These are phyloP conservation scores for Orbilia javanica DNA, from an alignment of 2,329 filamentous ascomycete genomes.

Conservation along the genomic window DNA sequence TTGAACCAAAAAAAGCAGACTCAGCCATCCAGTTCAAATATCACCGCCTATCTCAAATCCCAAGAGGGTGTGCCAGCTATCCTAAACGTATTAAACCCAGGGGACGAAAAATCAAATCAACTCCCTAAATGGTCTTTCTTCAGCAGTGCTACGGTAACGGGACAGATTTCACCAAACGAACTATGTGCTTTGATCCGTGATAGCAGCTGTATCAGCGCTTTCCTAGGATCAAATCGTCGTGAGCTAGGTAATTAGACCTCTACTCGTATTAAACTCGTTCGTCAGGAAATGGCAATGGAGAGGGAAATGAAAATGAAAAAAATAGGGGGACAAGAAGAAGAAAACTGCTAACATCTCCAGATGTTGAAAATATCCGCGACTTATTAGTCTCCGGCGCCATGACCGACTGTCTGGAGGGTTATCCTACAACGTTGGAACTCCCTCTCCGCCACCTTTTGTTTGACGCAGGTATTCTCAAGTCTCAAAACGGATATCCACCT, in stretches of 20 bases:
- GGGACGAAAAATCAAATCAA: background rate
- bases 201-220: background rate
- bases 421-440: slow-evolving; percentile 71
- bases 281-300: no score
- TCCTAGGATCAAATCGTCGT: background rate
- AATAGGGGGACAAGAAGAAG: no score
- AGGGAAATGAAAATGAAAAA: no score
- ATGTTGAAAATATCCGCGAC: slow-evolving; percentile 45
- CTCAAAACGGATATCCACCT: background rate
- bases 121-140: slow-evolving; percentile 31
- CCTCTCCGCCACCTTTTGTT: slow-evolving; percentile 76
- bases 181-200: background rate
- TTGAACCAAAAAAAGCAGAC: background rate
- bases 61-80: background rate
- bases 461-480: slow-evolving; percentile 65
- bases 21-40: background rate
- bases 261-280: background rate
- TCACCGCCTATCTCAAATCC: background rate
- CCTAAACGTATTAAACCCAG: slow-evolving; percentile 3
- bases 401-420: slow-evolving; percentile 67
- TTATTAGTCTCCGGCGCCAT: slow-evolving; percentile 74
- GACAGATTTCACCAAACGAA: background rate
- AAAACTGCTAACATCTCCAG: slow-evolving; percentile 8
- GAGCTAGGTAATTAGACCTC: background rate
- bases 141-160: background rate